A percentile compares a stretch with the other conserved stretches of the same genome.
phyloP scores from a whole-genome alignment of 352 stramenopile species.

The Globisporangium nagaii region DNA sequence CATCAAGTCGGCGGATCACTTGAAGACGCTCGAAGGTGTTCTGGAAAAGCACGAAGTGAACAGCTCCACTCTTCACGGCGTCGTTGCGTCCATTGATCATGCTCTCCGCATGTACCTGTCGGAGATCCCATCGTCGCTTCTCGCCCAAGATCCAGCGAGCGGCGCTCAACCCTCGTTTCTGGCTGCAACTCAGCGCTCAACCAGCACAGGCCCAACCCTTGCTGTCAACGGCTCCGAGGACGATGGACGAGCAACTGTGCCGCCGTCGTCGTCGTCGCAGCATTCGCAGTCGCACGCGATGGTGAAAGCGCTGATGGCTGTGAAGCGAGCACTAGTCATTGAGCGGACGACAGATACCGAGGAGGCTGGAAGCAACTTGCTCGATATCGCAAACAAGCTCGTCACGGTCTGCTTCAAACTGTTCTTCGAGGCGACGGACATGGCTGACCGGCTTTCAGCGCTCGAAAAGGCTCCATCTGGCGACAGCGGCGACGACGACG shows the following conservation, averaged over 20 bases:
- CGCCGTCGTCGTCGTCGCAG: not conserved
- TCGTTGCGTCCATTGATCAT: constrained; percentile 27
- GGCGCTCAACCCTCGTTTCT: constrained; percentile 6
- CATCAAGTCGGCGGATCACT: constrained; percentile 46
- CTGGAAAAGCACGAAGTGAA: constrained; percentile 45
- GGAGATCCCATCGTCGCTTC: constrained; percentile 9
- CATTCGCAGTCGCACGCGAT: not conserved
- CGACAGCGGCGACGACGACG: constrained; percentile 2
- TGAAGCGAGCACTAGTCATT: constrained; percentile 17
- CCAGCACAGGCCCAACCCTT: not conserved
- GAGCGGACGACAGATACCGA: not conserved
- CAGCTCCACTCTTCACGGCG: constrained; percentile 24
- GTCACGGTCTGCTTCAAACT: constrained; percentile 41
- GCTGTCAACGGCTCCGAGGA: not conserved
- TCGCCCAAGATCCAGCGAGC: not conserved
- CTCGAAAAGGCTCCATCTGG: constrained; percentile 7
- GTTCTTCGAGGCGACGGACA: constrained; percentile 65
- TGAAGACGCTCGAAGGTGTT: constrained; percentile 40
- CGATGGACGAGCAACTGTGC: not conserved
- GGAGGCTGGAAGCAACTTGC: constrained; percentile 8
- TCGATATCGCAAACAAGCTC: constrained; percentile 25
- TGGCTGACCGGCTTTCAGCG: constrained; percentile 49
- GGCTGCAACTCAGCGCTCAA: constrained; percentile 1
- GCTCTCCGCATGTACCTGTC: constrained; percentile 23
- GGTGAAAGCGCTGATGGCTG: constrained; percentile 19